A percentile compares a stretch with the other conserved stretches of the same genome.
Conservation (phyloP, 2,329 filamentous ascomycete species). For the Ilyonectria destructans region DNA sequence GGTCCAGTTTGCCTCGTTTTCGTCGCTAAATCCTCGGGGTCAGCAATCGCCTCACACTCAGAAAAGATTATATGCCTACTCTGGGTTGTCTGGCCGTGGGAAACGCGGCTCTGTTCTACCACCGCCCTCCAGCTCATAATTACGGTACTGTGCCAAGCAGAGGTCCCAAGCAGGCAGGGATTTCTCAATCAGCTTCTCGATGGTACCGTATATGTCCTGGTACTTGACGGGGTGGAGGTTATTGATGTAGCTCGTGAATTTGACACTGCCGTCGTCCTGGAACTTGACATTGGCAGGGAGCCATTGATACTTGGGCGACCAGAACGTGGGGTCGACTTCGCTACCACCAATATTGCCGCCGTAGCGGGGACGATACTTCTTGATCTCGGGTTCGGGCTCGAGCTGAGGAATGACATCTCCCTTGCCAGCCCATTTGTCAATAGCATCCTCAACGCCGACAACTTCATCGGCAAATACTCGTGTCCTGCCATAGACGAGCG, state of each 20-base stretch:
- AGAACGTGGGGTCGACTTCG: constrained; percentile 68
- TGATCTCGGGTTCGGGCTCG: constrained; percentile 71
- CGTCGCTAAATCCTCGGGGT: constrained; percentile 31
- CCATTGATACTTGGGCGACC: constrained; percentile 52
- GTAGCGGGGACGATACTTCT: background rate
- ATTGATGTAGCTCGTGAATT: constrained; percentile 64
- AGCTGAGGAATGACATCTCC: constrained; percentile 37
- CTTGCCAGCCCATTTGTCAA: constrained; percentile 40
- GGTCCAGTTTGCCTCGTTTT: constrained; percentile 32
- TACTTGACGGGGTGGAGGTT: constrained; percentile 60
- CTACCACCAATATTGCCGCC: constrained; percentile 61
- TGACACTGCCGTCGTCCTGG: constrained; percentile 52
- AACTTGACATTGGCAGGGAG: constrained; percentile 56
- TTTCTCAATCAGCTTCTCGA: constrained; percentile 56
- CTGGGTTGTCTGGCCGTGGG: background rate
- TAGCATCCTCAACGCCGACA: constrained; percentile 44
- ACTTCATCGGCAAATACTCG: constrained; percentile 55
- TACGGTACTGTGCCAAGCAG: constrained; percentile 54
- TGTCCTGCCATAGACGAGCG: constrained; percentile 44
- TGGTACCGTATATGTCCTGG: constrained; percentile 51
- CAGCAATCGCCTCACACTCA: background rate
- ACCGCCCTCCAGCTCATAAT: constrained; percentile 24
- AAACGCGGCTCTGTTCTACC: constrained; percentile 38
- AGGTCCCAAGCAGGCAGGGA: constrained; percentile 64
- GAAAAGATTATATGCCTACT: constrained; percentile 19